phyloP scores from a whole-genome alignment of 2,329 filamentous ascomycete species.

The Ophiostoma perfectum region DNA sequence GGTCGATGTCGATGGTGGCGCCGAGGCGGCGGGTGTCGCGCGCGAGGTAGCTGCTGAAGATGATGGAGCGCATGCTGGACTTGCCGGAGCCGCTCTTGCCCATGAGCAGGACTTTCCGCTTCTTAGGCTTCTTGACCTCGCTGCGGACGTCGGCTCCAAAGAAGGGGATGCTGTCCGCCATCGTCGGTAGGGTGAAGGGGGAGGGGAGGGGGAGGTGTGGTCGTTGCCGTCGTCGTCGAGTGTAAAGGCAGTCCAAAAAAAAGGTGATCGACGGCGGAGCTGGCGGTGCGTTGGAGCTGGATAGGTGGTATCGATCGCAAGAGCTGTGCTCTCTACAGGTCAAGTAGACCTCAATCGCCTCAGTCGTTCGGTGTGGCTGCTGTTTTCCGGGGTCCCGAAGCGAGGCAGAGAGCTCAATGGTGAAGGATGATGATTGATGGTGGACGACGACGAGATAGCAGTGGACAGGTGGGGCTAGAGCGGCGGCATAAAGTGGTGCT shows the following conservation, averaged over 20 bases:
- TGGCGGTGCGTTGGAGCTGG: too few species aligned
- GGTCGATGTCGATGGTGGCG: conserved; percentile 96
- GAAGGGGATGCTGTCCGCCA: conserved; percentile 17
- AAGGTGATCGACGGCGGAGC: too few species aligned
- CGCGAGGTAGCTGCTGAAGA: conserved; percentile 98
- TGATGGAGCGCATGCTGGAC: conserved; percentile 96
- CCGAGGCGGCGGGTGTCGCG: conserved; percentile 90
- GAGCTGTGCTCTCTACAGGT: too few species aligned
- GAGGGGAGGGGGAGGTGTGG: background rate
- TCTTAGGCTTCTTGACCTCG: conserved; percentile 65
- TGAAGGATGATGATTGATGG: too few species aligned
- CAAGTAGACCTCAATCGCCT: too few species aligned
- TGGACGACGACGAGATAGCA: background rate
- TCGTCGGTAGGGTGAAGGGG: background rate
- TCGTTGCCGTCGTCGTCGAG: too few species aligned
- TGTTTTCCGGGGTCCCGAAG: too few species aligned
- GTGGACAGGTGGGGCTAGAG: background rate
- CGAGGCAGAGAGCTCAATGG: too few species aligned
- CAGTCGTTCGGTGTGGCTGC: too few species aligned
- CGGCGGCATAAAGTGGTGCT: conserved; percentile 5
- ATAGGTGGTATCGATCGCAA: too few species aligned
- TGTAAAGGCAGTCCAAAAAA: too few species aligned
- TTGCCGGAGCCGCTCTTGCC: conserved; percentile 97
- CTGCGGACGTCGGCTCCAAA: conserved; percentile 25
- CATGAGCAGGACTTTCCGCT: conserved; percentile 84